Base-by-base conservation (phyloP, 768 basidiomycete genomes). In the Serpula lacrymans region DNA sequence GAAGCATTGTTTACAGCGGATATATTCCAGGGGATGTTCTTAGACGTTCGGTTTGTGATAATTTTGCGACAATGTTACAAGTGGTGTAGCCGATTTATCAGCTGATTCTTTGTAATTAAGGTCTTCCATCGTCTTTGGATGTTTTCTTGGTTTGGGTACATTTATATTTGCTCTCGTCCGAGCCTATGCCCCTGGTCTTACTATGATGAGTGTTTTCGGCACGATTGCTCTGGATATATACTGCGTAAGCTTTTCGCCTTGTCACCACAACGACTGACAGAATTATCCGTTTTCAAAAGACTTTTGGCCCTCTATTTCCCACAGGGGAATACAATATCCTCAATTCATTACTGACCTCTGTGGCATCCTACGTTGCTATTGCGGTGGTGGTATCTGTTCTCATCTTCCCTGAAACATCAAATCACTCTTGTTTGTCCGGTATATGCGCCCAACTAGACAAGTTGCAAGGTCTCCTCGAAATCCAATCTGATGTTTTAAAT, bases 381-480 rank as follows among this genome's bases (percentile, higher is more conserved):
- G 75, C 65, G 0, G 21, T 73, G n/a, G 60, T 69, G 4, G 52
- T 65, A 3, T 69, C 70, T 8, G 38, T 72, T 6, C 51, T 77
- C 39, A 57, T 78, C 37, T 81, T 80, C 54, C 79, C 79, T 6
- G 68, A 74, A 48, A 68, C 74, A 0, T 58, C 78, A 37, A 69
- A 72, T 42, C 71, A 75, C 40, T 50, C 62, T 3, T 59, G 59
- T 26, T 55, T 74, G 32, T 51, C 47, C 14, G 54, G 48, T 8
- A 41, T 59, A n/a, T 52, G 55, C 3, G 53, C 39, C 10, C 59
- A 68, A 24, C 50, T 70, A 2, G 49, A 51, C 14, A 52, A 59
- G 20, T 32, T 66, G 5, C 49, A 58, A 38, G 25, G 34, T 16
- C 42, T 69, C 7, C 37, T 71, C 1, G 54, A 54, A 8, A 45